Evolutionary conservation across 768 basidiomycete genomes (phyloP), one percentile per base, ranked within the genome.

Genomic region (Amanita subjunquillea): DNA sequence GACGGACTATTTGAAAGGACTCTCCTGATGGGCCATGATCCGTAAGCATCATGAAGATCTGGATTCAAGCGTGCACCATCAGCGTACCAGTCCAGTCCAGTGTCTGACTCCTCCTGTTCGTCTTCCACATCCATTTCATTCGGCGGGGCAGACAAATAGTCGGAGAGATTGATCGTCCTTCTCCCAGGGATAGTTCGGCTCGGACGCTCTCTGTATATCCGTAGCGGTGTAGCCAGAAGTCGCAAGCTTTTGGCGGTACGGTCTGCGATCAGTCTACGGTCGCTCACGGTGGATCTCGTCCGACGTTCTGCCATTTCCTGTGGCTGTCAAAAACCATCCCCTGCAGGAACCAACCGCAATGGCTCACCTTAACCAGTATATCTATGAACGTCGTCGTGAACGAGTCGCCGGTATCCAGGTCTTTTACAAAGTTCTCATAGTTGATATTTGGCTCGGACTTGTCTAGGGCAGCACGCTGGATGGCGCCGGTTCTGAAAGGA

Each of bases 221-320:
- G 77, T 15, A 73, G 61, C 6, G 75, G 70, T 12, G 68, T 77
- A 1, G 79, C 76, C 50, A 89, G 70, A 48, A 73, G 67, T 34
- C 78, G 79, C 13, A 90, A 67, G 54, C 75, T 76, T 60, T 77
- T 78, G 3, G 79, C 80, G 0, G 88, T 87, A 46, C 77, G 74
- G 42, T 85, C 82, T 22, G 82, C 76, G 49, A 91, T 81, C 48
- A 83, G 73, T 29, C 75, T 70, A 38, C 76, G 79, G 65, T 89
- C 85, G 25, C 69, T 63, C 7, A 68, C 55, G 44, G 64, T 74
- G 42, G 73, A 69, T 22, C 87, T 78, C 36, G 70, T 73, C 32
- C 77, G 77, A 51, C 88, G 79, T 57, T 89, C 87, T 6, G 87
- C 85, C 38, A 89, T 62, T 75, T 91, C 88, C 88, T 91, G 10